Evolutionary conservation across 129 eudicot species (phyloP), one percentile per base, ranked within the genome.

Genomic region (Mikania micrantha): DNA sequence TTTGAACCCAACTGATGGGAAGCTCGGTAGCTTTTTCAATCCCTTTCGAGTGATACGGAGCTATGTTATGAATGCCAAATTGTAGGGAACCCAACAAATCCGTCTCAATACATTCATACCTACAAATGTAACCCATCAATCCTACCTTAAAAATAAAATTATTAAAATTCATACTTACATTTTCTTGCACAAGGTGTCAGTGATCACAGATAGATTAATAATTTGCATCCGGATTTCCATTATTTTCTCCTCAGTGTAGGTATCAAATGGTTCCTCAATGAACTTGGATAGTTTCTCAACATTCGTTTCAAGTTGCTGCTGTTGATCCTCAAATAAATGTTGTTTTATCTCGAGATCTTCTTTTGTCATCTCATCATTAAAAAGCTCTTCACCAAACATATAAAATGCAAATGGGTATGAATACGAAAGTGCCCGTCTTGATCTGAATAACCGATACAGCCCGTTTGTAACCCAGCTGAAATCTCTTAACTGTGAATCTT

Each of bases 381-480:
- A 88, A 70, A 93, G 66, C 74, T 93, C 98, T 1, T 84, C 92
- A 60, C 98, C 98, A 75, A 93, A 93, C 96, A 93, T 93, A 60
- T 93, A 93, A 77, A 71, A 93, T 13, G 98, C 98, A 81, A 93
- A 93, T 0, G 96, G 98, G 75, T 93, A 93, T 0, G 98, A 88
- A 71, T 84, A 93, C 0, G 98, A 88, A 75, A 88, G 91, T 38
- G 94, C 85, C 10, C 96, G 83, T 65, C 98, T 80, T 35, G 98
- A 93, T 79, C 98, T 80, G 75, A 93, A 93, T 53, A 93, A 79
- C 62, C 95, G 83, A 69, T 81, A 80, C 7, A 88, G 95, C 58
- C 96, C 98, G 69, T 88, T 88, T 52, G 96, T 86, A 44, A 93
- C 88, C 98, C 98, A 93, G 69, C 86, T 93, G 74, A 93, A 86